Percentiles rank a stretch among this genome's conserved stretches.
These are phyloP conservation scores for Cutaneotrichosporon arboriforme DNA, from an alignment of 1,284 basidiomycete species.

Conservation along the genomic window DNA sequence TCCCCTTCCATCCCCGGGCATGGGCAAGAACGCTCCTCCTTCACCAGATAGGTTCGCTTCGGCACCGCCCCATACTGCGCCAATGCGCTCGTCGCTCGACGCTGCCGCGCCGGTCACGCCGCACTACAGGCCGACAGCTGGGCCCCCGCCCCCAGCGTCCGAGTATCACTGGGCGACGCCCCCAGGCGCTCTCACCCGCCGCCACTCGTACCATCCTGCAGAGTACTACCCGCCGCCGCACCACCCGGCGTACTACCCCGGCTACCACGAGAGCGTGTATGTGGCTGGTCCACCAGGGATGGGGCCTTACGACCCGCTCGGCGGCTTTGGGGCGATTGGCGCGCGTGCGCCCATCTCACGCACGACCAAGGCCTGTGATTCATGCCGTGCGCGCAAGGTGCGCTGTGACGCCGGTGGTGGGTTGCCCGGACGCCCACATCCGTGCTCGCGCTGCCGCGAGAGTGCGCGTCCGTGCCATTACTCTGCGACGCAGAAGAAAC, in stretches of 20 bases:
- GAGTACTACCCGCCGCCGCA: background rate
- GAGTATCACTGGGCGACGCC: background rate
- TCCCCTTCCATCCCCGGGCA: no score
- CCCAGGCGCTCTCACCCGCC: background rate
- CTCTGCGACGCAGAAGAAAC: conserved; percentile 41
- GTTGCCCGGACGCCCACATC: conserved; percentile 19
- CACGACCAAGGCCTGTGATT: conserved; percentile 45
- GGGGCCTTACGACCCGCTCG: background rate
- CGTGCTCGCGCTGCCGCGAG: conserved; percentile 39
- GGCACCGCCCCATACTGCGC: no score
- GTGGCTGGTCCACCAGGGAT: background rate
- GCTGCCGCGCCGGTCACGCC: no score
- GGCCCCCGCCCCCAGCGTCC: background rate
- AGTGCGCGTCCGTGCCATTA: conserved; percentile 39
- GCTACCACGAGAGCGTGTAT: background rate
- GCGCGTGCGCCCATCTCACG: conserved; percentile 40
- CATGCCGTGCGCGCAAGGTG: conserved; percentile 42
- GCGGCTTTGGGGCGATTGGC: conserved; percentile 10
- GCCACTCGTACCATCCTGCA: conserved; percentile 7
- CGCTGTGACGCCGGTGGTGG: conserved; percentile 44
- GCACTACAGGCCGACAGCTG: conserved; percentile 1
- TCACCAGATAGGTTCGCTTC: no score
- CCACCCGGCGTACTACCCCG: background rate
- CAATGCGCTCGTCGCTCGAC: no score
- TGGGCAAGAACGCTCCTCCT: no score